These are phyloP conservation scores for Prunella vulgaris DNA, from an alignment of 257 asterid genomes.

Conservation along the genomic window DNA sequence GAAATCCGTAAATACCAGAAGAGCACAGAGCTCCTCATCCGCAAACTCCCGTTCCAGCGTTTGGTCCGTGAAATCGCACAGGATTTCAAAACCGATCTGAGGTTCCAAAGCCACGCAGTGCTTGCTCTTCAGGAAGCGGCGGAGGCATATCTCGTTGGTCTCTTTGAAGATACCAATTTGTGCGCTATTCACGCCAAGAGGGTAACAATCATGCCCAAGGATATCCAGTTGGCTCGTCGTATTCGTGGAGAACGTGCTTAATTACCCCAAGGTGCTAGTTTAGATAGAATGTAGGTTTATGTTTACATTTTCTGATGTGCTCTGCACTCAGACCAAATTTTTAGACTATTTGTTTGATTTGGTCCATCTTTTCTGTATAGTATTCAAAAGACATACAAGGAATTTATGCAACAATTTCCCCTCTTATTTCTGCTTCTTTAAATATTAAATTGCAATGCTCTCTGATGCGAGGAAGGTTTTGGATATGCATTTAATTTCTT, in stretches of 20 bases:
- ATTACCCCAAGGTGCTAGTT: neutral
- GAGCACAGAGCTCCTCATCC: slow-evolving; percentile 73
- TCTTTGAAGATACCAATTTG: slow-evolving; percentile 68
- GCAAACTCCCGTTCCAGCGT: slow-evolving; percentile 72
- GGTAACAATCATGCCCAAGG: slow-evolving; percentile 78
- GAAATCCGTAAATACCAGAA: slow-evolving; percentile 76
- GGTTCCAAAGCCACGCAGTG: slow-evolving; percentile 33
- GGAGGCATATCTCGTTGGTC: slow-evolving; percentile 69
- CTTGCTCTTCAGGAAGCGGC: slow-evolving; percentile 74
- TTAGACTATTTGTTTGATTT: neutral
- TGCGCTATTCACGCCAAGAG: slow-evolving; percentile 81
- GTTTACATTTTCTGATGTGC: neutral
- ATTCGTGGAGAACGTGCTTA: slow-evolving; percentile 83
- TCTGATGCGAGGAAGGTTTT: too few relatives aligned
- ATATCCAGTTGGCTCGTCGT: slow-evolving; percentile 70
- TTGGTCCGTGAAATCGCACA: slow-evolving; percentile 32
- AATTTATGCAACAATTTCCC: neutral
- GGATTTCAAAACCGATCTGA: slow-evolving; percentile 32
- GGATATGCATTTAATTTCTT: too few relatives aligned
- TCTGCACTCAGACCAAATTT: neutral
- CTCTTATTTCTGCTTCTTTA: too few relatives aligned
- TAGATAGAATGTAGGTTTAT: neutral
- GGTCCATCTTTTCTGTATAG: neutral
- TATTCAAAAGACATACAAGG: neutral
- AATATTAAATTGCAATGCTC: too few relatives aligned